phyloP scores from a whole-genome alignment of 257 asterid species.

The Jasminum sambac region DNA sequence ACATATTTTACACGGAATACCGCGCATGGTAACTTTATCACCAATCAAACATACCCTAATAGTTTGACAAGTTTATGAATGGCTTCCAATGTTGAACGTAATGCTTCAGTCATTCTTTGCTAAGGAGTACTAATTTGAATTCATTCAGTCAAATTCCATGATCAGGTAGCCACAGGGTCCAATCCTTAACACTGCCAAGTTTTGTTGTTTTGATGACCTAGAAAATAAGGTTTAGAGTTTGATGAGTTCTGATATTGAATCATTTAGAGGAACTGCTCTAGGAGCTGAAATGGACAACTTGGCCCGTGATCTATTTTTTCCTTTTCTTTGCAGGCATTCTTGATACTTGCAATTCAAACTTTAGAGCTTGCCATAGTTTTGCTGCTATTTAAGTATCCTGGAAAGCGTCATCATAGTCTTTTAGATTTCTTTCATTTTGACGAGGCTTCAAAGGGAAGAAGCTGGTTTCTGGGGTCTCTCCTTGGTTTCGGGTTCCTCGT shows the following conservation, averaged over 20 bases:
- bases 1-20: too few relatives aligned
- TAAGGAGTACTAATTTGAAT: background rate
- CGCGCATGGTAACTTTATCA: too few relatives aligned
- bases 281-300: too few relatives aligned
- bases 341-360: slow-evolving; percentile 53
- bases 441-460: slow-evolving; percentile 44
- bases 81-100: background rate
- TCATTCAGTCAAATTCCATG: too few relatives aligned
- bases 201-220: too few relatives aligned
- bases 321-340: slow-evolving; percentile 50
- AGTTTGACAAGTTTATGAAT: too few relatives aligned
- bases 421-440: slow-evolving; percentile 48
- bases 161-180: too few relatives aligned
- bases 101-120: background rate
- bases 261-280: too few relatives aligned
- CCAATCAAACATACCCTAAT: too few relatives aligned
- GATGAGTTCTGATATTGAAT: too few relatives aligned
- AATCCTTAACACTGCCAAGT: too few relatives aligned
- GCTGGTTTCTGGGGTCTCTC: slow-evolving; percentile 58
- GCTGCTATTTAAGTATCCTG: slow-evolving; percentile 51
- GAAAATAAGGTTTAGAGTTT: too few relatives aligned
- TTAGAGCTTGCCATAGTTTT: slow-evolving; percentile 60
- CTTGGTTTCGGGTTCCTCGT: slow-evolving; percentile 62
- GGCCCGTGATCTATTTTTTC: background rate
- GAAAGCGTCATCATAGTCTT: slow-evolving; percentile 55